These are phyloP conservation scores for Erythrobasidium hasegawianum DNA, from an alignment of 1,284 basidiomycete species.

Conservation along the genomic window DNA sequence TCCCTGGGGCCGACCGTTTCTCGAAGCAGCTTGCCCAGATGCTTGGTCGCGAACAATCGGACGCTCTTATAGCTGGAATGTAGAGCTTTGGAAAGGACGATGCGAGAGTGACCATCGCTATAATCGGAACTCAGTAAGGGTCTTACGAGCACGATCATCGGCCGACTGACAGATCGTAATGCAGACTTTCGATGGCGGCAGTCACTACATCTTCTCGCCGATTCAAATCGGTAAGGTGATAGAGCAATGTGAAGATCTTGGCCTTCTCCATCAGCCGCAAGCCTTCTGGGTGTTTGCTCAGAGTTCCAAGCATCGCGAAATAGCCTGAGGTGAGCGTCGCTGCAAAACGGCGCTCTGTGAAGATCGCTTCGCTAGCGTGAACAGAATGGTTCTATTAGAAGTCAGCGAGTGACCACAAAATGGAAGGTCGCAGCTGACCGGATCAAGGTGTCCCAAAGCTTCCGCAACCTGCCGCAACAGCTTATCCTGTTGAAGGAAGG, in stretches of 20 bases:
- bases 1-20: slow-evolving; percentile 57
- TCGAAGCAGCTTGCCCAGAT: slow-evolving; percentile 59
- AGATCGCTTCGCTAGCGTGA: slow-evolving; percentile 62
- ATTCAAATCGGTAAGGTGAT: slow-evolving; percentile 83
- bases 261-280: slow-evolving; percentile 84
- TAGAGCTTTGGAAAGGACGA: slow-evolving; percentile 85
- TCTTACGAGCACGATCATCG: accelerated
- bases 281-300: slow-evolving; percentile 83
- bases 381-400: slow-evolving; percentile 45
- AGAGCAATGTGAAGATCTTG: slow-evolving; percentile 90
- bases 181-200: slow-evolving; percentile 84
- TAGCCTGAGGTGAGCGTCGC: slow-evolving; percentile 87
- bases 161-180: slow-evolving; percentile 71
- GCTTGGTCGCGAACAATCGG: slow-evolving; percentile 80
- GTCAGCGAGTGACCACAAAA: no score
- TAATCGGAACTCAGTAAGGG: slow-evolving; percentile 1
- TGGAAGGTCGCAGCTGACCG: slow-evolving; percentile 63
- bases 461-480: slow-evolving; percentile 80
- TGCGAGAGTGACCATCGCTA: slow-evolving; percentile 86
- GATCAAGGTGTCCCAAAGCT: slow-evolving; percentile 86
- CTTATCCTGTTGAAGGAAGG: slow-evolving; percentile 81
- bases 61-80: slow-evolving; percentile 91
- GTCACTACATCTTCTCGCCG: slow-evolving; percentile 88
- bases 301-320: slow-evolving; percentile 88
- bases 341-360: slow-evolving; percentile 76